Percentiles rank a stretch among this genome's conserved stretches.
These are phyloP conservation scores for Lentinula guzmanii DNA, from an alignment of 768 basidiomycete species.

Conservation along the genomic window DNA sequence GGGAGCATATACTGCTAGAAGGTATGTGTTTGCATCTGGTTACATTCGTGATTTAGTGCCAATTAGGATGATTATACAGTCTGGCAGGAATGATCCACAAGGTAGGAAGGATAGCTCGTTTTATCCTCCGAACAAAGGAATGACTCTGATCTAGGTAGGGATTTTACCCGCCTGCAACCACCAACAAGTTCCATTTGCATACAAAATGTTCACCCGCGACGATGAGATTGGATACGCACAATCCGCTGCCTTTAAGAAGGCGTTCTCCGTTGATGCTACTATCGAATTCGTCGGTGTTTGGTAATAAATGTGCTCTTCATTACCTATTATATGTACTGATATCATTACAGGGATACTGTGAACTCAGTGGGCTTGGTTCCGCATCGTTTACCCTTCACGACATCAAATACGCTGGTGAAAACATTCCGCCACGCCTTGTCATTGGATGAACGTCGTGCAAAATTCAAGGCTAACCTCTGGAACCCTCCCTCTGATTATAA, in stretches of 20 bases:
- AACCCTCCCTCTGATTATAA: background rate
- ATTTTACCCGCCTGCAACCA: slow-evolving; percentile 34
- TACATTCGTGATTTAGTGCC: background rate
- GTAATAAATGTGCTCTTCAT: slow-evolving; percentile 27
- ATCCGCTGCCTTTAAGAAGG: slow-evolving; percentile 49
- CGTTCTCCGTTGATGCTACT: slow-evolving; percentile 45
- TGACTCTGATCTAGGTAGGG: slow-evolving; percentile 15
- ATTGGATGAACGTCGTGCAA: slow-evolving; percentile 35
- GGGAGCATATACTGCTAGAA: slow-evolving; percentile 62
- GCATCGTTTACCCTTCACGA: slow-evolving; percentile 51
- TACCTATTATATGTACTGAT: background rate
- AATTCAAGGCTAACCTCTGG: slow-evolving; percentile 8
- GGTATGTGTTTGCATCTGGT: slow-evolving; percentile 16
- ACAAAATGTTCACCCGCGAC: slow-evolving; percentile 51
- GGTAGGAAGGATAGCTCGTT: slow-evolving; percentile 18
- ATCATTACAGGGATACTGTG: slow-evolving; percentile 55
- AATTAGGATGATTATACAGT: slow-evolving; percentile 12
- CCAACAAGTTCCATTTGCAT: slow-evolving; percentile 45
- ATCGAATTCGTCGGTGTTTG: slow-evolving; percentile 59
- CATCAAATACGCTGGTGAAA: slow-evolving; percentile 38
- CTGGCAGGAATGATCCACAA: slow-evolving; percentile 54
- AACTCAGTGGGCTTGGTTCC: slow-evolving; percentile 55
- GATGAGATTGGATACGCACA: slow-evolving; percentile 43
- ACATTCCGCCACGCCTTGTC: slow-evolving; percentile 35
- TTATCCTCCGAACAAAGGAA: too few relatives aligned